Conservation (phyloP, 805 yeast species). For the Soucietia sequanensis region DNA sequence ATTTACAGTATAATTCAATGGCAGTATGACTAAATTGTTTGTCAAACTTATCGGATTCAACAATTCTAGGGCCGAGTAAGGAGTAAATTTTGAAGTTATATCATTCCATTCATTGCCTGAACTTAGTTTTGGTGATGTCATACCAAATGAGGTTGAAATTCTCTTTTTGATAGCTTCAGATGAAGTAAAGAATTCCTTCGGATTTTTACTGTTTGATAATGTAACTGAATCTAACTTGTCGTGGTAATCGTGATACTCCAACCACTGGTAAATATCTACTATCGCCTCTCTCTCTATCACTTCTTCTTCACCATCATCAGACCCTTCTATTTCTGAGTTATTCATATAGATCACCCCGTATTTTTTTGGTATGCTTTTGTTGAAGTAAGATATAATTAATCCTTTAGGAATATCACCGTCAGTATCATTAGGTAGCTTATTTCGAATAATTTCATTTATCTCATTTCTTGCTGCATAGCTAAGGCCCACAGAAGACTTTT, state of each 20-base stretch:
- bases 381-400: conserved; percentile 26
- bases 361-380: conserved; percentile 24
- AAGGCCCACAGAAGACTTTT: conserved; percentile 27
- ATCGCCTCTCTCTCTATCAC: conserved; percentile 12
- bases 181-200: neutral
- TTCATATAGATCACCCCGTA: conserved; percentile 29
- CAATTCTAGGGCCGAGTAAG: conserved; percentile 23
- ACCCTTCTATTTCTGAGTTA: conserved; percentile 1
- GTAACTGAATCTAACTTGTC: conserved; percentile 17
- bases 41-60: conserved; percentile 35
- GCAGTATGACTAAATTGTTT: conserved; percentile 36
- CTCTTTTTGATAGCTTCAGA: neutral
- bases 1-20: conserved; percentile 33
- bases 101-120: neutral
- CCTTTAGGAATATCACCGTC: conserved; percentile 17
- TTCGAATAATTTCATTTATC: conserved; percentile 3
- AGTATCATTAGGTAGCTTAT: conserved; percentile 17
- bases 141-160: neutral
- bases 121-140: neutral
- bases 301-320: too few species aligned
- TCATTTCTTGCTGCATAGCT: conserved; percentile 6
- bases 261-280: conserved; percentile 25
- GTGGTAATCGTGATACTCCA: conserved; percentile 32
- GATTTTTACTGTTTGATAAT: conserved; percentile 9
- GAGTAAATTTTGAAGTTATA: conserved; percentile 1